Evolutionary conservation across 306 rosid species (phyloP), one percentile per base, ranked within the genome.

Genomic region (Quercus rubra): DNA sequence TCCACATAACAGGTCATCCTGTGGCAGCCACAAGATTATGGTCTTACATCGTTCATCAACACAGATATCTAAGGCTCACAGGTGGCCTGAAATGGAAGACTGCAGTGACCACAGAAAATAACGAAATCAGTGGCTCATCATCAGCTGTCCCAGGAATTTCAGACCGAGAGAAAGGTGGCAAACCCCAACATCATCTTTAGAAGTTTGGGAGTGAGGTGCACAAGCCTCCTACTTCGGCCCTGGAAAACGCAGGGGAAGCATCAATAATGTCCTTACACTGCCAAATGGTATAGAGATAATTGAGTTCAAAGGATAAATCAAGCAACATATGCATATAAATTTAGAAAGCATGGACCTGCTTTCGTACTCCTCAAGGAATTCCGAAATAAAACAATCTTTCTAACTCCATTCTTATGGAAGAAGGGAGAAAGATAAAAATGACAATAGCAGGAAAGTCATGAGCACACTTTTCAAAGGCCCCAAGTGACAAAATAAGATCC

Each of bases 221-320:
- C 73, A 75, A 87, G 89, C 91, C 90, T 86, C 92, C 90, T 52
- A 78, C 84, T 86, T 77, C 70, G 74, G 74, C 90, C 93, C 90
- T 89, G 97, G 90, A 89, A 94, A 90, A 93, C 61, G 85, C 92
- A 90, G 79, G 86, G 87, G 83, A 84, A 78, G 88, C 85, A 90
- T 90, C 86, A 86, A 88, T 81, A 68, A 66, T 81, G 86, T 80
- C 85, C 83, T 75, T 71, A 75, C 73, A 81, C 77, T 76, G 83
- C 91, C 88, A 84, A 81, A 70, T 73, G 80, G 74, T 77, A 76
- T 49, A 77, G 76, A 78, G 74, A 77, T 73, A 82, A 81, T 55
- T 71, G 77, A 74, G 80, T 75, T 71, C 38, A 78, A 15, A 78
- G 33, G 79, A 80, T 41, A 69, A 41, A 49, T 20, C 80, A 80